phyloP scores from a whole-genome alignment of 768 basidiomycete genomes.

The Hortiboletus campestris region DNA sequence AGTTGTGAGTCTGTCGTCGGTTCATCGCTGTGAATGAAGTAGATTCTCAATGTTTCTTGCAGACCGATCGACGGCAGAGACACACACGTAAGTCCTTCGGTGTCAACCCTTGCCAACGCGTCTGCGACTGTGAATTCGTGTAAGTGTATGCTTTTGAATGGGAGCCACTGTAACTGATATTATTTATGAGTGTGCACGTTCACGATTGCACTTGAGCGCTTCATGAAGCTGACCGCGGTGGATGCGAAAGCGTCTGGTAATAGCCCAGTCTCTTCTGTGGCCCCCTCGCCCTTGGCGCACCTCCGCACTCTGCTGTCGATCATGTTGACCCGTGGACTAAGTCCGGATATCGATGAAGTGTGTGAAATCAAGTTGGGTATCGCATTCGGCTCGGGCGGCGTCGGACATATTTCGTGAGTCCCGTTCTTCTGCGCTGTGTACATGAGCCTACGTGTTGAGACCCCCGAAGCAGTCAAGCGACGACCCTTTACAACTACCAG shows the following conservation, averaged over 20 bases:
- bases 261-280: constrained; percentile 37
- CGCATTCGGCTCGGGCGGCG: constrained; percentile 32
- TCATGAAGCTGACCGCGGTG: constrained; percentile 47
- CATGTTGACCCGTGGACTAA: constrained; percentile 69
- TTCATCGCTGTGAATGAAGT: neutral
- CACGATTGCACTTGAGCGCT: constrained; percentile 49
- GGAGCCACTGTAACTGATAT: constrained; percentile 25
- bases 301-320: constrained; percentile 61
- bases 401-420: constrained; percentile 53
- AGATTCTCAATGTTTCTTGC: neutral
- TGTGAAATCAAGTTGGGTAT: constrained; percentile 60
- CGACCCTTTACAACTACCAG: constrained; percentile 41
- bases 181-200: constrained; percentile 45
- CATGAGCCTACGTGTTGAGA: neutral
- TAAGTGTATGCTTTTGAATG: constrained; percentile 14
- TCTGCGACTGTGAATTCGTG: constrained; percentile 22
- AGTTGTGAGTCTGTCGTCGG: constrained; percentile 47
- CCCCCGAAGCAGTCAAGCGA: constrained; percentile 26
- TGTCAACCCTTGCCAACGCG: constrained; percentile 24
- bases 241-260: constrained; percentile 53
- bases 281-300: constrained; percentile 46
- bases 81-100: constrained; percentile 21
- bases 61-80: constrained; percentile 31
- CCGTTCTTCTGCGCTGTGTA: neutral
- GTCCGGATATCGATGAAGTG: constrained; percentile 65